Evolutionary conservation across 164 flowering plant species (phyloP).

Genomic region (Nymphaea thermarum): DNA sequence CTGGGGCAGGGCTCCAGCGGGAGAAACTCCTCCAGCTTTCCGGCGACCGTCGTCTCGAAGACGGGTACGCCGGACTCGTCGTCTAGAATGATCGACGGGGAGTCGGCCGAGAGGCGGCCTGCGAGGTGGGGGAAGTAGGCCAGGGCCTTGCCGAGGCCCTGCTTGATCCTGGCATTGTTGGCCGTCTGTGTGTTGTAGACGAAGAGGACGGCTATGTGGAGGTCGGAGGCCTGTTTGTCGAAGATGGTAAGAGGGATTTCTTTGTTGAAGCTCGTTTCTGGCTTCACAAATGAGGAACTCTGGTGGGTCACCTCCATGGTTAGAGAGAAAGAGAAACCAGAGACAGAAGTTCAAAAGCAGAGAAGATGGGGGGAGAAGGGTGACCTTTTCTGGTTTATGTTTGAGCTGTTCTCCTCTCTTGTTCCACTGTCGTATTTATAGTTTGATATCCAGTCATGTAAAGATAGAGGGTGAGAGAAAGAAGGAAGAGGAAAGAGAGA

Average conservation of each 20-base stretch:
- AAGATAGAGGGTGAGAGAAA: no score
- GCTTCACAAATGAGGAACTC: neutral
- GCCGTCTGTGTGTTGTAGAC: constrained; percentile 12
- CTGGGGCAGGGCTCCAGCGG: constrained; percentile 10
- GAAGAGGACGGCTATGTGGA: constrained; percentile 9
- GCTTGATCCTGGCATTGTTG: constrained; percentile 13
- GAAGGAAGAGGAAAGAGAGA: no score
- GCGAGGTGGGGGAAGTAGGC: constrained; percentile 13
- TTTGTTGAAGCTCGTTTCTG: neutral
- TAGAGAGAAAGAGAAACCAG: neutral
- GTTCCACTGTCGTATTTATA: no score
- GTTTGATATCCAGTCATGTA: no score
- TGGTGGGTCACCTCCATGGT: neutral
- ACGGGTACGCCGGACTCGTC: constrained; percentile 11
- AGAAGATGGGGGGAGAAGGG: no score
- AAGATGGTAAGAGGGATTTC: constrained; percentile 14
- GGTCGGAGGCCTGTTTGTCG: constrained; percentile 16
- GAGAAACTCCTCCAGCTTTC: constrained; percentile 6
- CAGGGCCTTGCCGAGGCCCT: constrained; percentile 12
- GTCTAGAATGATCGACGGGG: neutral
- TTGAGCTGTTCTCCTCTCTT: no score
- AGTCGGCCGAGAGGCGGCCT: constrained; percentile 7
- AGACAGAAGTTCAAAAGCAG: no score
- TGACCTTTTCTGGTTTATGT: no score
- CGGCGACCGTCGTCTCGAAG: constrained; percentile 9